These are phyloP conservation scores for Suillus cothurnatus DNA, from an alignment of 768 basidiomycete species.

Conservation along the genomic window DNA sequence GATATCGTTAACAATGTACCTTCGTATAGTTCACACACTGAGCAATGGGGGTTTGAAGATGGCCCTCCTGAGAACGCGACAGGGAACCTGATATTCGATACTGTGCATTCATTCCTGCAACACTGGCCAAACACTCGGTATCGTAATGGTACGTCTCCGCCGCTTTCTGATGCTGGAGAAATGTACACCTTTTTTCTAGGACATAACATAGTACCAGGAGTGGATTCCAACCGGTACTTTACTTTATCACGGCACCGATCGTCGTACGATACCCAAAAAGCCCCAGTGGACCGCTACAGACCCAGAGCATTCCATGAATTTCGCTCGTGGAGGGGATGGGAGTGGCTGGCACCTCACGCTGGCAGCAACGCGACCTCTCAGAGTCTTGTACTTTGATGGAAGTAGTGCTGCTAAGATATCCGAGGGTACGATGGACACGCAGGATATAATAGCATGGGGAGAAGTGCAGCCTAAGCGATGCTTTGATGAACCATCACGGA, in stretches of 20 bases:
- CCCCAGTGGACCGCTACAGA: constrained; percentile 40
- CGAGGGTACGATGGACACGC: constrained; percentile 35
- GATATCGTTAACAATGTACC: not conserved
- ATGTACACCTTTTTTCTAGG: constrained; percentile 15
- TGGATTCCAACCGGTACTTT: constrained; percentile 36
- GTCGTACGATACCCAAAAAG: constrained; percentile 23
- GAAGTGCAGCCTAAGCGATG: constrained; percentile 17
- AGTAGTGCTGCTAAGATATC: constrained; percentile 33
- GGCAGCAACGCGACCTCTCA: constrained; percentile 28
- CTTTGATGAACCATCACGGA: constrained; percentile 28
- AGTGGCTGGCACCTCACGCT: constrained; percentile 35
- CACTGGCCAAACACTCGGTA: constrained; percentile 41
- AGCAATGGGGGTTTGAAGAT: constrained; percentile 22
- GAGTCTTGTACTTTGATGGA: constrained; percentile 36
- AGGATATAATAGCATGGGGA: constrained; percentile 39
- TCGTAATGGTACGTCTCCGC: constrained; percentile 30
- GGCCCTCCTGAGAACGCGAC: constrained; percentile 31
- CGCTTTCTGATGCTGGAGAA: not conserved
- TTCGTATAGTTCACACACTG: not conserved
- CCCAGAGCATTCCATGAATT: constrained; percentile 40
- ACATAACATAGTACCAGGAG: constrained; percentile 36
- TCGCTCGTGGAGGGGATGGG: constrained; percentile 24
- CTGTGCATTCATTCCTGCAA: constrained; percentile 37
- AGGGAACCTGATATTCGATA: constrained; percentile 37
- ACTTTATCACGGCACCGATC: constrained; percentile 34